Percentiles rank a stretch among this genome's conserved stretches.
Conservation (phyloP, 2,329 filamentous ascomycete species). For the Hymenoscyphus occultus region DNA sequence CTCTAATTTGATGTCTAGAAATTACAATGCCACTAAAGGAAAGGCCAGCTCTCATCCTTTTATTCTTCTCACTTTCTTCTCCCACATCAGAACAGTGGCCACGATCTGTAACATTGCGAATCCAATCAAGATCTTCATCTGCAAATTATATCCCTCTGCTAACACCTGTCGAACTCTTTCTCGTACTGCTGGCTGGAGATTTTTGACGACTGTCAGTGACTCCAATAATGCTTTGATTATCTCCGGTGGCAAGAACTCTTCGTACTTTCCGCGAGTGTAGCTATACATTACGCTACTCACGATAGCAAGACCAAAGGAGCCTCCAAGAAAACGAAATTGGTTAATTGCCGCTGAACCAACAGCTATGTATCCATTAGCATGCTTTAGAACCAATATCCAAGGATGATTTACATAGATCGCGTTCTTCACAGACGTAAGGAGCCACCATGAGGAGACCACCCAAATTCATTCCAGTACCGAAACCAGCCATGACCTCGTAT, state of each 20-base stretch:
- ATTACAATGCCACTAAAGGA: background rate
- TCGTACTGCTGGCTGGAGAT: background rate
- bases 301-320: conserved; percentile 2
- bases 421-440: background rate
- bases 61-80: background rate
- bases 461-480: background rate
- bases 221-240: background rate
- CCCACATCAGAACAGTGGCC: conserved; percentile 1
- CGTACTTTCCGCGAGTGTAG: background rate
- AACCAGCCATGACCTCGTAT: conserved; percentile 1
- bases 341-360: conserved; percentile 4
- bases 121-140: background rate
- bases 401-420: background rate
- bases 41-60: background rate
- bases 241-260: background rate
- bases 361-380: background rate
- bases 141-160: background rate
- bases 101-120: background rate
- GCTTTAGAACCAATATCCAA: background rate
- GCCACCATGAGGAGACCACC: conserved; percentile 3
- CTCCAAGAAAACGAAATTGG: conserved; percentile 7
- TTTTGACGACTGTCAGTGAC: background rate
- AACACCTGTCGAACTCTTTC: background rate
- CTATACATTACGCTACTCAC: background rate
- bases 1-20: background rate